Conservation (phyloP, 371 early-diverging fungal genomes). For the Lichtheimia corymbifera region DNA sequence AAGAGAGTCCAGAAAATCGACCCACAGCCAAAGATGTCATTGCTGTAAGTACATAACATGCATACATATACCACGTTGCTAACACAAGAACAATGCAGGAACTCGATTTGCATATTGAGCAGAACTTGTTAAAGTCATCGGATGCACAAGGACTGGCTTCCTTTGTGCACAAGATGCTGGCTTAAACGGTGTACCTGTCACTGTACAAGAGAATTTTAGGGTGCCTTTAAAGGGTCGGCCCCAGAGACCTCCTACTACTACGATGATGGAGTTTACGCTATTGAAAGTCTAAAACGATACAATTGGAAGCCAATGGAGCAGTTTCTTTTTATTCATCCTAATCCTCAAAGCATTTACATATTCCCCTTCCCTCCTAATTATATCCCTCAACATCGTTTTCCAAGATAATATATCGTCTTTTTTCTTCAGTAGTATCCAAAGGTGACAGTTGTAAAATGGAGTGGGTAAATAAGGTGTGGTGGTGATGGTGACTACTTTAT, state of each 20-base stretch:
- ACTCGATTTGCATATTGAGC: constrained; percentile 43
- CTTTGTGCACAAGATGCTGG: constrained; percentile 33
- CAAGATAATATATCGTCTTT: no score
- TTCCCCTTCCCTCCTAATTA: no score
- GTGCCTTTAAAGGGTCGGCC: no score
- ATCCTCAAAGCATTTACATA: no score
- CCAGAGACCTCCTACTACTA: no score
- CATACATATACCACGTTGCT: neutral
- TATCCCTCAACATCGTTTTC: no score
- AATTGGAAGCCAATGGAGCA: no score
- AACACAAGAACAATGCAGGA: constrained; percentile 19
- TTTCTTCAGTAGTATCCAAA: no score
- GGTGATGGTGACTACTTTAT: constrained; percentile 2
- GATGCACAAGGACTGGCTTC: constrained; percentile 29
- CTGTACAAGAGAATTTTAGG: no score
- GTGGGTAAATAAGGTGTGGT: neutral
- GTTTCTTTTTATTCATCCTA: no score
- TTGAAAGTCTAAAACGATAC: no score
- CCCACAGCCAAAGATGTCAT: constrained; percentile 46
- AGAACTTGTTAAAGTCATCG: constrained; percentile 30
- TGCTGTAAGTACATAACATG: constrained; percentile 23
- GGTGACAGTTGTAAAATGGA: neutral
- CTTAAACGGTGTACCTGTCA: neutral
- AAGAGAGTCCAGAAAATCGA: constrained; percentile 34
- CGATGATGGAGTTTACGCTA: no score